Evolutionary conservation across 306 rosid genomes (phyloP), one percentile per base, ranked within the genome.

Genomic region (Rosa multiflora): DNA sequence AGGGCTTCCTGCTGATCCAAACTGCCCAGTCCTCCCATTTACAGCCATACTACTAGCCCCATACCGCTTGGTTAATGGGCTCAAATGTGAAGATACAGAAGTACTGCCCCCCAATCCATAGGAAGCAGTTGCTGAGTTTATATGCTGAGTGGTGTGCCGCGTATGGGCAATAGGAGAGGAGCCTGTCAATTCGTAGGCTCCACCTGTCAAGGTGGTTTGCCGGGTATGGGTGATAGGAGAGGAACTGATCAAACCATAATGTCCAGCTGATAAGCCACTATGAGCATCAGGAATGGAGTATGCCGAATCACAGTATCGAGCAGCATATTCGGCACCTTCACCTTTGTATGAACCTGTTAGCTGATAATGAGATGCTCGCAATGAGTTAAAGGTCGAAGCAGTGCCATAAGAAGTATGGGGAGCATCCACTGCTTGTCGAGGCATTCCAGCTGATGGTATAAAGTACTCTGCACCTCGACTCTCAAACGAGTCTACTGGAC

Each of bases 291-390:
- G 46, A 15, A 32, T 12, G 72, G 40, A 43, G 40, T 58, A 79
- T 20, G 66, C 56, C 23, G 44, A 43, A 71, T 73, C 64, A 48
- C 76, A 39, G 56, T 64, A 71, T 51, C 70, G 56, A 44, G 86
- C 29, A 15, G 89, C 59, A 82, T 70, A 79, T 8, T 70, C 83
- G 3, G 79, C 71, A 64, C 80, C 76, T 21, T 80, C 87, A 67
- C 72, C 89, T 6, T 52, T 39, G 62, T 61, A 68, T 32, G 83
- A 78, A 70, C 78, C 44, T 64, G 69, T 37, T 21, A 67, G 82
- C 73, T 79, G 81, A 80, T 51, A 73, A 20, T 73, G 85, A 78
- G 78, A 67, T 76, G 80, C 77, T 58, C 51, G 75, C 59, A 47
- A 4, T 32, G 81, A 53, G 85, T 71, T 51, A 35, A 70, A 42